Conservation (phyloP, 352 stramenopile species). For the Phytopythium boreale region DNA sequence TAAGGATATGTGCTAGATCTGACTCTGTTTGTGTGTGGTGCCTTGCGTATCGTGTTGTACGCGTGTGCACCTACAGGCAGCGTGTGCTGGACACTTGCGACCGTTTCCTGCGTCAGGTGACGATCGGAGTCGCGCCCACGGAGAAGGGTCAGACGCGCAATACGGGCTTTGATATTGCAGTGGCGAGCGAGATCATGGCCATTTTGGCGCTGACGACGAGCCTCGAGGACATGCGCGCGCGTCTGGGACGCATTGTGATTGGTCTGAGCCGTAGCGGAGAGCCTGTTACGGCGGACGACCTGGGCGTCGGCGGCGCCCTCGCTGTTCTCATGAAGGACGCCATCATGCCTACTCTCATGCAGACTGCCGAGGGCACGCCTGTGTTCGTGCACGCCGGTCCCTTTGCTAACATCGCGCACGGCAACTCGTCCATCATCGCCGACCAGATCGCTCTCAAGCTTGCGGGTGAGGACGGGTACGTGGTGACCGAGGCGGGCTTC, state of each 20-base stretch:
- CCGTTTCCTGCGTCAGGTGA: conserved; percentile 92
- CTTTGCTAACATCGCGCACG: conserved; percentile 98
- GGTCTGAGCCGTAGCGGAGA: conserved; percentile 77
- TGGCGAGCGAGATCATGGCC: conserved; percentile 99
- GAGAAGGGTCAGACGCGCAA: conserved; percentile 87
- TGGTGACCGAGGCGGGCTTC: conserved; percentile 98
- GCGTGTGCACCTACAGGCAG: conserved; percentile 66
- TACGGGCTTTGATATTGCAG: conserved; percentile 85
- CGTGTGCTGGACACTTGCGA: conserved; percentile 98
- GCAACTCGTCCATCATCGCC: conserved; percentile 97
- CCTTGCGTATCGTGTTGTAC: neutral
- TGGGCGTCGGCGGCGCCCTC: conserved; percentile 95
- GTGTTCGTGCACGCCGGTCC: conserved; percentile 98
- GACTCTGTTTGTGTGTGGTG: too few relatives aligned
- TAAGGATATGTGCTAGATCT: neutral
- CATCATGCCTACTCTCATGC: conserved; percentile 97
- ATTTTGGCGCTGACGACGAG: conserved; percentile 95
- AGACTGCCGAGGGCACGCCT: conserved; percentile 94
- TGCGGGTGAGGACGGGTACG: conserved; percentile 94
- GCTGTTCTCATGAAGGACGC: conserved; percentile 98
- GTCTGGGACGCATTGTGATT: conserved; percentile 94
- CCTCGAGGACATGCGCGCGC: conserved; percentile 92
- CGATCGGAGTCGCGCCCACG: conserved; percentile 84
- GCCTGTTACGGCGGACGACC: conserved; percentile 95
- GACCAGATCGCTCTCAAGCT: conserved; percentile 94